A percentile compares a stretch with the other conserved stretches of the same genome.
These are phyloP conservation scores for Diaporthe aspalathi DNA, from an alignment of 2,329 filamentous ascomycete genomes.

Conservation along the genomic window DNA sequence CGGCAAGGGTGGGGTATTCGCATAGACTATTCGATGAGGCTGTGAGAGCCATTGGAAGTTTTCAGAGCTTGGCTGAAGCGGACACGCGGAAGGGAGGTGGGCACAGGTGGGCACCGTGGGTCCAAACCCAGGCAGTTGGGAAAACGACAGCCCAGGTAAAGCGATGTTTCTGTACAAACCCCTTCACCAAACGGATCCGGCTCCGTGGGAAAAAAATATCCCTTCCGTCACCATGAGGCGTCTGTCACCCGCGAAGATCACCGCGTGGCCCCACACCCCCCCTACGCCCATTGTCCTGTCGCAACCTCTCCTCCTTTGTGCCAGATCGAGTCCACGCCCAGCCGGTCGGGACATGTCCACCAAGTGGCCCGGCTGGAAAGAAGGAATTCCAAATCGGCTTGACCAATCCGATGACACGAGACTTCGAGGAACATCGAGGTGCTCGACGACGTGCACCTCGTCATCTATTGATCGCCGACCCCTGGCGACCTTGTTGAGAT, in stretches of 20 bases:
- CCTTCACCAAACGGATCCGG: conserved; percentile 30
- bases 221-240: conserved; percentile 32
- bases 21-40: conserved; percentile 39
- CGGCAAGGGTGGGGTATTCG: conserved; percentile 29
- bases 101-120: not conserved
- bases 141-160: conserved; percentile 2
- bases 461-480: conserved; percentile 27
- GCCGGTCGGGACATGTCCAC: conserved; percentile 35
- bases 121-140: conserved; percentile 9
- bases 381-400: conserved; percentile 38
- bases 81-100: not conserved
- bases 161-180: conserved; percentile 30
- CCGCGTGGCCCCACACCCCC: conserved; percentile 33
- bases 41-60: conserved; percentile 31
- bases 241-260: conserved; percentile 38
- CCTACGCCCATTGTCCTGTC: conserved; percentile 16
- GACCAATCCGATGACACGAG: conserved; percentile 33
- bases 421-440: conserved; percentile 22
- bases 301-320: conserved; percentile 26
- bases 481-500: conserved; percentile 17
- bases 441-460: conserved; percentile 27
- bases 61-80: conserved; percentile 27
- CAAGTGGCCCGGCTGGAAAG: conserved; percentile 28
- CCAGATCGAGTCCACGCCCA: conserved; percentile 28
- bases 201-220: conserved; percentile 16